Conservation (phyloP, 163 green algal species). For the Trebouxiophyceae sp. region DNA sequence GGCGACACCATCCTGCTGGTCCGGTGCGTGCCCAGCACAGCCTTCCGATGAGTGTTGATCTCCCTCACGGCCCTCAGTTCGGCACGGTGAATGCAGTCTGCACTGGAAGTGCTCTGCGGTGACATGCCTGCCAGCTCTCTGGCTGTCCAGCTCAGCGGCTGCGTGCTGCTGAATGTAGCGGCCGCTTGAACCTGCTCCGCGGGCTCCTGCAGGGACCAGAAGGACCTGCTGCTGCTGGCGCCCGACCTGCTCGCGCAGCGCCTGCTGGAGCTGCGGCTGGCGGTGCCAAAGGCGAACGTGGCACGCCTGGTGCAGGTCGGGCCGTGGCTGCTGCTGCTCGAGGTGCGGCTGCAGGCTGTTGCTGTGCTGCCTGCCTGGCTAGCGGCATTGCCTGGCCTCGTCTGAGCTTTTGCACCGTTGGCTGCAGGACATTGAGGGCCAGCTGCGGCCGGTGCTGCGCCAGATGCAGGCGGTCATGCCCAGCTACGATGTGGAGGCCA, state of each 20-base stretch:
- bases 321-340: not conserved
- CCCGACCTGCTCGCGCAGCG: not conserved
- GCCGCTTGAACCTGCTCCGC: not conserved
- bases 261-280: not conserved
- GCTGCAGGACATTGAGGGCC: not conserved
- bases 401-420: not conserved
- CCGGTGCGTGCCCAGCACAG: too few species aligned
- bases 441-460: not conserved
- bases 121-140: not conserved
- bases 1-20: not conserved
- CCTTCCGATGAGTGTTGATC: not conserved
- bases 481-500: not conserved
- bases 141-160: too few species aligned
- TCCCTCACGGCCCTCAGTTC: not conserved
- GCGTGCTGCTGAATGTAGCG: not conserved
- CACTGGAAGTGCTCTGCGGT: not conserved
- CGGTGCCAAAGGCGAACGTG: not conserved
- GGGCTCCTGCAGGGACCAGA: not conserved
- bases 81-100: not conserved
- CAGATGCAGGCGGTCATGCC: not conserved
- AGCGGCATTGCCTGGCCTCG: too few species aligned
- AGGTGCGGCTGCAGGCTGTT: not conserved
- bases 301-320: not conserved
- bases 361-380: too few species aligned
- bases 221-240: not conserved